Base-by-base conservation (phyloP, 2,329 filamentous ascomycete genomes). In the Colletotrichum limetticola region DNA sequence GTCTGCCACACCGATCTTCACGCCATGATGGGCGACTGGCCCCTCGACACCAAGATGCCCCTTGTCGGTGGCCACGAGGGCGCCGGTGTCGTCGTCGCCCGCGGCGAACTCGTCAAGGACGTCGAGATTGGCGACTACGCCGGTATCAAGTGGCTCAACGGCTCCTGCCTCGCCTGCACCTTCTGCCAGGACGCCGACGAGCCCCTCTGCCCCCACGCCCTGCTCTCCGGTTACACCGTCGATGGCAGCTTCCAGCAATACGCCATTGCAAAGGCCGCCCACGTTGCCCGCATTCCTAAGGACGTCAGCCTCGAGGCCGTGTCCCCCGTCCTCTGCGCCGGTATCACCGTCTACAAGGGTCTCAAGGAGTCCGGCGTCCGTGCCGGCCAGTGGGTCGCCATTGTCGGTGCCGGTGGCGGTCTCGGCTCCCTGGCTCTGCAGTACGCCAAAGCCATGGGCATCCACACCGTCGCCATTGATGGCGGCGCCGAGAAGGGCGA, bases 81-180 rank as follows among this genome's bases (percentile, higher is more conserved):
- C 79, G 95, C 94, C 32, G 95, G 95, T 81, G 84, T 95, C 63
- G 93, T 98, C 49, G 95, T 98, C 42, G 91, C 93, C 64, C 89
- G 89, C 75, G 95, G 95, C 78, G 87, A 92, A 22, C 89, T 97
- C 46, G 95, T 97, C 76, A 85, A 88, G 3, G 94, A 97, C 78
- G 85, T 97, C 74, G 86, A 95, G 81, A 87, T 98, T 78, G 95
- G 95, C 77, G 95, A 97, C 80, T 87, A 95, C 79, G 96, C 91
- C 74, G 96, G 96, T 81, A 90, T 98, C 83, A 98, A 95, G 87
- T 98, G 95, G 95, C 88, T 98, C 80, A 97, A 98, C 84, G 94
- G 94, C 75, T 92, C 93, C 59, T 98, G 96, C 84, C 87, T 97
- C 74, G 83, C 88, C 76, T 98, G 95, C 86, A 88, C 91, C 77